A percentile compares a stretch with the other conserved stretches of the same genome.
These are phyloP conservation scores for Schizosaccharomyces pombe DNA, from an alignment of 805 yeast genomes.

Conservation along the genomic window ASM294v3 CU329670.1:4353501-4354000, in stretches of 20 bases:
- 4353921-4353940: slow-evolving; percentile 48
- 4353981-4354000: slow-evolving; percentile 20
- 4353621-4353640: too few relatives aligned
- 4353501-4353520: neutral
- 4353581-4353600: neutral
- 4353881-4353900: slow-evolving; percentile 37
- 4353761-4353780: too few relatives aligned
- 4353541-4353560: neutral
- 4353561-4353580: neutral
- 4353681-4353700: too few relatives aligned
- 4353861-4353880: slow-evolving; percentile 37
- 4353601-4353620: too few relatives aligned
- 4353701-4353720: neutral
- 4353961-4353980: slow-evolving; percentile 24
- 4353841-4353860: slow-evolving; percentile 13
- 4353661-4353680: too few relatives aligned
- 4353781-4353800: too few relatives aligned
- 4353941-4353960: slow-evolving; percentile 41
- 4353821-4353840: slow-evolving; percentile 19
- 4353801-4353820: too few relatives aligned
- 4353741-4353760: neutral
- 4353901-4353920: slow-evolving; percentile 32
- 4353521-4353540: neutral
- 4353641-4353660: too few relatives aligned
- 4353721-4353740: neutral